Conservation (phyloP, 2,329 filamentous ascomycete species). For the Talaromyces sp. region DNA sequence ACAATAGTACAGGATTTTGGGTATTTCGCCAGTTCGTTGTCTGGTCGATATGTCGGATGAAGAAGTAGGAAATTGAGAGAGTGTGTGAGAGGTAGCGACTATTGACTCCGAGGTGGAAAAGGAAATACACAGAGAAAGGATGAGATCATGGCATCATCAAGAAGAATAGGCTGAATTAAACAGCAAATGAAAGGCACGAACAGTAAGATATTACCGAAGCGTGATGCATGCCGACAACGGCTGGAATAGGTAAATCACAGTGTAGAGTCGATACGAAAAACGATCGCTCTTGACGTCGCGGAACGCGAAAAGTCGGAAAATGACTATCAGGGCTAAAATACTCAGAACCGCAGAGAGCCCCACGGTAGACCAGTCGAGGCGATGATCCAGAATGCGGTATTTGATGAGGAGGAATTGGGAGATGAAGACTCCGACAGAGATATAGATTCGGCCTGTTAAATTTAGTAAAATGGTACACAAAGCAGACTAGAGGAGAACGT, state of each 20-base stretch:
- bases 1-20: not conserved
- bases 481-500: not conserved
- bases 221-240: conserved; percentile 17
- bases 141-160: not conserved
- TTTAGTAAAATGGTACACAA: not conserved
- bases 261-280: conserved; percentile 15
- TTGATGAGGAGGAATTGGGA: conserved; percentile 14
- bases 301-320: conserved; percentile 17
- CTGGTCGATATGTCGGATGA: not conserved
- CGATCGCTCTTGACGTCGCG: conserved; percentile 17
- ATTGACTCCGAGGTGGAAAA: not conserved
- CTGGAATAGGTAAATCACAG: conserved; percentile 15
- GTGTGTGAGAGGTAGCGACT: not conserved
- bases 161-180: not conserved
- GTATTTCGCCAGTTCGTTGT: not conserved
- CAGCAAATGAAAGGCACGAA: not conserved
- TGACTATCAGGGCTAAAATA: conserved; percentile 5
- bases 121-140: not conserved
- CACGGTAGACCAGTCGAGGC: conserved; percentile 14
- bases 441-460: conserved; percentile 14
- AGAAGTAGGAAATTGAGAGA: not conserved
- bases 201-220: conserved; percentile 4
- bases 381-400: conserved; percentile 15
- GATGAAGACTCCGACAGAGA: conserved; percentile 14
- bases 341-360: not conserved